Percentiles rank a stretch among this genome's conserved stretches.
Evolutionary conservation across 2,329 filamentous ascomycete species (phyloP).

Genomic region (Arthroderma sp.): DNA sequence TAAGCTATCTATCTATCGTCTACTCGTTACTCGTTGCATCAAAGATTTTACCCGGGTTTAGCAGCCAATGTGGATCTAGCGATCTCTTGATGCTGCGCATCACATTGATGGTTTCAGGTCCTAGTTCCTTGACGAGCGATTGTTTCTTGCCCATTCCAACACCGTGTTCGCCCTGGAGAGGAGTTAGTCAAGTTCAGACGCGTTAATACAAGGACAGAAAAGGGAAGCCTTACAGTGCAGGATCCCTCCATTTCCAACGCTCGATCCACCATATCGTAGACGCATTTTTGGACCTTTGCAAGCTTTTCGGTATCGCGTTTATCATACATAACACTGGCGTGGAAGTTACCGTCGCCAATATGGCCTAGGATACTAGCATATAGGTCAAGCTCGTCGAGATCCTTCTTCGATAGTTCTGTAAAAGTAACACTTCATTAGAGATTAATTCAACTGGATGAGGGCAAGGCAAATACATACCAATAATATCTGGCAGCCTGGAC

Average conservation of each 20-base stretch:
- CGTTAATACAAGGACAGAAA: not conserved
- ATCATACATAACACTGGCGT: slow-evolving; percentile 84
- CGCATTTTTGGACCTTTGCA: slow-evolving; percentile 63
- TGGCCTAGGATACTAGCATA: slow-evolving; percentile 84
- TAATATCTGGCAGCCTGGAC: slow-evolving; percentile 49
- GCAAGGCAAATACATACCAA: slow-evolving; percentile 29
- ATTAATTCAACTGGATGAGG: too few species aligned
- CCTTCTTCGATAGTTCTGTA: slow-evolving; percentile 69
- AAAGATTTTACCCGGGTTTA: slow-evolving; percentile 90
- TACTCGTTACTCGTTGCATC: slow-evolving; percentile 35
- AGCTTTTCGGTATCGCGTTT: slow-evolving; percentile 54
- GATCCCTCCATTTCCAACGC: slow-evolving; percentile 90
- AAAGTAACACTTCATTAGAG: not conserved
- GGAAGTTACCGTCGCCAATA: slow-evolving; percentile 89
- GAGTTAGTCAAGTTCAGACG: not conserved
- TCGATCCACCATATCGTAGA: slow-evolving; percentile 82
- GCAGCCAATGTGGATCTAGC: slow-evolving; percentile 72
- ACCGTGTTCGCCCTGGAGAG: slow-evolving; percentile 57
- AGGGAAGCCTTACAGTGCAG: slow-evolving; percentile 43
- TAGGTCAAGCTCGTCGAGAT: slow-evolving; percentile 71
- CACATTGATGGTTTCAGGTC: slow-evolving; percentile 63
- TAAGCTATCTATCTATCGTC: too few species aligned
- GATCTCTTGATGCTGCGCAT: slow-evolving; percentile 77
- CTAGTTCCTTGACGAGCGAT: slow-evolving; percentile 65
- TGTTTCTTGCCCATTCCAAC: slow-evolving; percentile 79